phyloP scores from a whole-genome alignment of 2,329 filamentous ascomycete species.

The Blastomyces parvus region DNA sequence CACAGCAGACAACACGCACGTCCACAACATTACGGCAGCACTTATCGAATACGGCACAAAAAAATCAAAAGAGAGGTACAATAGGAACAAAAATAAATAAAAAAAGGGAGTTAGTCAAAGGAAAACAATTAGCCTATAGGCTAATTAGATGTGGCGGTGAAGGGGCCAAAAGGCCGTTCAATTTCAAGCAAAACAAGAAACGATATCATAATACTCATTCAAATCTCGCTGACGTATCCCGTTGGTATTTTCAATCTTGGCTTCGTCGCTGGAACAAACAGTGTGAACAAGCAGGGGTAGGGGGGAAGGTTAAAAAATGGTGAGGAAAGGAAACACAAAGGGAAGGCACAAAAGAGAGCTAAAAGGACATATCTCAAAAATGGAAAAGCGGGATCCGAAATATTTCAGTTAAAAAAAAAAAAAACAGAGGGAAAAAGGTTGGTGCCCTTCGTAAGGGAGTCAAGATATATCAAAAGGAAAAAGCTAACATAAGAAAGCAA shows the following conservation, averaged over 20 bases:
- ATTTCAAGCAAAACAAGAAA: neutral
- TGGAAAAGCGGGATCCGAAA: neutral
- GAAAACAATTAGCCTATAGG: neutral
- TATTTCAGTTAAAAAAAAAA: neutral
- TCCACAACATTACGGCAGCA: neutral
- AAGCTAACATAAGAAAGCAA: conserved; percentile 11
- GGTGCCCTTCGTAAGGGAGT: neutral
- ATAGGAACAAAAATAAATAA: conserved; percentile 22
- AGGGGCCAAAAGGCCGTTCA: neutral
- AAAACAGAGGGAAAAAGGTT: neutral
- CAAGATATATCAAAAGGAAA: conserved; percentile 4
- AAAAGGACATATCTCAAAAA: conserved; percentile 8
- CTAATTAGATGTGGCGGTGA: neutral
- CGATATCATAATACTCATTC: conserved; percentile 3
- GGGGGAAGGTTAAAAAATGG: conserved; percentile 1
- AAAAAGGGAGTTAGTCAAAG: conserved; percentile 12
- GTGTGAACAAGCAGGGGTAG: neutral
- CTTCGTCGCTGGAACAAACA: conserved; percentile 10
- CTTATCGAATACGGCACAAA: conserved; percentile 10
- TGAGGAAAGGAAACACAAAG: conserved; percentile 7
- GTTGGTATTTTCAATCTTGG: conserved; percentile 10
- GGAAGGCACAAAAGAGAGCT: neutral
- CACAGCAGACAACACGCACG: neutral
- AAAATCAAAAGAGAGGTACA: conserved; percentile 18
- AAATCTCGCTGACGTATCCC: conserved; percentile 5